Conservation (phyloP, 2,329 filamentous ascomycete genomes). For the Lachnum nothofagi region DNA sequence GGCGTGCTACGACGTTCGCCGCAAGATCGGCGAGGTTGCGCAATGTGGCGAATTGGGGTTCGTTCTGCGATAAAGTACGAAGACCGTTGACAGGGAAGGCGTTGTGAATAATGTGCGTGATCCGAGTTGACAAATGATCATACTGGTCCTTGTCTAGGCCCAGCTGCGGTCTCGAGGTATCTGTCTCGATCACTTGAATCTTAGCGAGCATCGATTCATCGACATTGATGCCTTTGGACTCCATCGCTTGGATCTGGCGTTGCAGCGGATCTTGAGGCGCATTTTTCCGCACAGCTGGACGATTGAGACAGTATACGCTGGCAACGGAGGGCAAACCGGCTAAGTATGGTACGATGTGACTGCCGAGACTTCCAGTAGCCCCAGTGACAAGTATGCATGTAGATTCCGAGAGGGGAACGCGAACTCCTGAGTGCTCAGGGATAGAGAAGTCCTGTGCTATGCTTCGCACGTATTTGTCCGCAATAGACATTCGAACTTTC, state of each 20-base stretch:
- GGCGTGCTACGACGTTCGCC: background rate
- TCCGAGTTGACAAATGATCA: constrained; percentile 31
- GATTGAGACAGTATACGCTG: constrained; percentile 42
- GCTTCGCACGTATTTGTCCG: background rate
- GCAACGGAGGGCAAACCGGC: constrained; percentile 25
- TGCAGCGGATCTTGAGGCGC: background rate
- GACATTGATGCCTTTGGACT: constrained; percentile 16
- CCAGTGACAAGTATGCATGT: constrained; percentile 33
- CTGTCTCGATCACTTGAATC: constrained; percentile 37
- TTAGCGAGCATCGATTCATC: constrained; percentile 29
- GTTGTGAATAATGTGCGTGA: constrained; percentile 48
- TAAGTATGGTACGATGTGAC: constrained; percentile 31
- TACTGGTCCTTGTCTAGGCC: constrained; percentile 40
- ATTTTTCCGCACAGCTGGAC: too few species aligned
- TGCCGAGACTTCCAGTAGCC: constrained; percentile 35
- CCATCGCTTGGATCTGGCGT: constrained; percentile 15
- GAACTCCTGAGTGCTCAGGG: too few species aligned
- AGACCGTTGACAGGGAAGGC: constrained; percentile 46
- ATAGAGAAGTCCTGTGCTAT: background rate
- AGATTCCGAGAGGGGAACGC: background rate
- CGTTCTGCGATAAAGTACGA: constrained; percentile 37
- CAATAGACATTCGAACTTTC: background rate
- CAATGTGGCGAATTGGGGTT: constrained; percentile 41
- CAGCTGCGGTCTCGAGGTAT: constrained; percentile 37
- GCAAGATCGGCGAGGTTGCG: constrained; percentile 43